Base-by-base conservation (phyloP, 108 stramenopile genomes). In the Nitzschia sp. region DNA sequence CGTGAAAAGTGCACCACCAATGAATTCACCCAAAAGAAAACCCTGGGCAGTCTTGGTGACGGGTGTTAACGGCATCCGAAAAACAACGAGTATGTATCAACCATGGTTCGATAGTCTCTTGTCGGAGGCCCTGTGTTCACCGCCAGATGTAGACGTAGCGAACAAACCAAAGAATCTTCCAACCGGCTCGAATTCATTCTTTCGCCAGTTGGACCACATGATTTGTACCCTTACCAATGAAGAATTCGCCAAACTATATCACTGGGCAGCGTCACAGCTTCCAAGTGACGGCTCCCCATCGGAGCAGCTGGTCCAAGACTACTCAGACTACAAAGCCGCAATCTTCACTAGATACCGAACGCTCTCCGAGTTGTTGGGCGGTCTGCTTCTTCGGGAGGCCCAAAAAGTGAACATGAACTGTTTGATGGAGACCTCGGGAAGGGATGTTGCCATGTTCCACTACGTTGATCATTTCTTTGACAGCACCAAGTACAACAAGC, bases 181-280 rank as follows among this genome's bases (percentile, higher is more conserved):
- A 1, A 66, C 66, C 5, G 66, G 66, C 1, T 47, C 54, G 11
- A 56, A 35, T 48, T 76, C 81, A 4, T 95, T 95, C 59, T 95
- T 93, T 68, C 90, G 94, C 21, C 94, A 95, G 68, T 73, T 95
- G 22, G 94, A 95, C 70, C 88, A 93, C 66, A 91, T 95, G 83
- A 91, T 95, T 63, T 70, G 85, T 25, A 91, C 87, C 8, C 36
- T 87, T 28, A 84, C 80, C 77, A 91, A 91, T 75, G 86, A 91
- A 61, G 87, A 90, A 48, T 92, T 92, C 82, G 58, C 70, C 0
- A 45, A 47, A 8, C 61, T 95, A 8, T 95, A 95, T 61, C 72
- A 78, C 1, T 74, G 89, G 57, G 83, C 88, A 15, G 70, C 66
- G 1, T 46, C 71, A 16, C 66, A 82, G 45, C 22, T 86, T 56